A percentile compares a stretch with the other conserved stretches of the same genome.
These are phyloP conservation scores for Acacia confusa DNA, from an alignment of 306 rosid species.

Conservation along the genomic window DNA sequence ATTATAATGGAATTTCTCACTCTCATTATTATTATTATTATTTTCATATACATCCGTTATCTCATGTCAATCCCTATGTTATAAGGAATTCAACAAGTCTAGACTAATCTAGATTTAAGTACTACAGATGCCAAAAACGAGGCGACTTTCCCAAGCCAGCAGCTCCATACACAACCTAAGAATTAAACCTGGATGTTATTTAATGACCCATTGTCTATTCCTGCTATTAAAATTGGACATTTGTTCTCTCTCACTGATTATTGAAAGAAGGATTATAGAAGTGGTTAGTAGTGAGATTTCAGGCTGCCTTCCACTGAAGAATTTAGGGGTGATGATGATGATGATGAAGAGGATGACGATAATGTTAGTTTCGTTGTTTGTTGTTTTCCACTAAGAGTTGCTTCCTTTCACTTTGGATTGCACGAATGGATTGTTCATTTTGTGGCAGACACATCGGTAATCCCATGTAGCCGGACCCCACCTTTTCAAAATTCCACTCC, in stretches of 20 bases:
- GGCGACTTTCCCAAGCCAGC: too few relatives aligned
- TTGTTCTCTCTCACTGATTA: background rate
- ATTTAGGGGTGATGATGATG: constrained; percentile 35
- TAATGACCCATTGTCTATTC: too few relatives aligned
- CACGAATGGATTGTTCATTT: constrained; percentile 28
- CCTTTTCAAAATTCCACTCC: constrained; percentile 22
- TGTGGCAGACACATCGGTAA: constrained; percentile 67
- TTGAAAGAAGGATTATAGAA: background rate
- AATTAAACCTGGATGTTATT: too few relatives aligned
- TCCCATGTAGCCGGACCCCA: constrained; percentile 32
- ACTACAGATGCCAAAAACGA: too few relatives aligned
- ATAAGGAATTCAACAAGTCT: too few relatives aligned
- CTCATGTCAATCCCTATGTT: too few relatives aligned
- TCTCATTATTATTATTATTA: too few relatives aligned
- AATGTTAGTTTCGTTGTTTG: constrained; percentile 14
- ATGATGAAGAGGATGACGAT: constrained; percentile 7
- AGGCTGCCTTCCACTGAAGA: constrained; percentile 36
- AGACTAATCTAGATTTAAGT: too few relatives aligned
- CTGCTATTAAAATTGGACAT: too few relatives aligned
- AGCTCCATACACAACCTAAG: too few relatives aligned
- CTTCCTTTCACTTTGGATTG: constrained; percentile 35
- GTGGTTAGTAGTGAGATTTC: constrained; percentile 24
- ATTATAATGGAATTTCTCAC: constrained; percentile 16
- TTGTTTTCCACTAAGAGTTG: constrained; percentile 52
- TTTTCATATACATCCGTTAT: too few relatives aligned